Evolutionary conservation across 768 basidiomycete genomes (phyloP).

Genomic region (Paxillus rubicundulus): DNA sequence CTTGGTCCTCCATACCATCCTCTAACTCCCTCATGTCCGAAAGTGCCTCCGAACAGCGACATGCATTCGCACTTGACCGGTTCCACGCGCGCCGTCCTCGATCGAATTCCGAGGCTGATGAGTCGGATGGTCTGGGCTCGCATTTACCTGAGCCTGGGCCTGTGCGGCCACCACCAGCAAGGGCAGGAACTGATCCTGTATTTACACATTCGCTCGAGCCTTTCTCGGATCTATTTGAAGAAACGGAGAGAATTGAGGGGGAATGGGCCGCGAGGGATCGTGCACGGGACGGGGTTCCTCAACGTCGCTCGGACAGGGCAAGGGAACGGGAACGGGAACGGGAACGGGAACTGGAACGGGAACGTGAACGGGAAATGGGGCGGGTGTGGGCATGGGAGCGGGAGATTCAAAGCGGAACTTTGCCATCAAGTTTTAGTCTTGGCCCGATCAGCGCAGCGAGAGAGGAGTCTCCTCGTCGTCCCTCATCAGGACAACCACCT

Average conservation of each 20-base stretch:
- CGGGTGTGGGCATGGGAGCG: constrained; percentile 16
- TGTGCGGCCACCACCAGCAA: not conserved
- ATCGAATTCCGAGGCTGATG: constrained; percentile 24
- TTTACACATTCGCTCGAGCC: constrained; percentile 16
- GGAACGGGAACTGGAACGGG: constrained; percentile 15
- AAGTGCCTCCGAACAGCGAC: constrained; percentile 42
- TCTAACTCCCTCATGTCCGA: constrained; percentile 44
- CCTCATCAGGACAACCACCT: not conserved
- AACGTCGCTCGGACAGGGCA: constrained; percentile 7
- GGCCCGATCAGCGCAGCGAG: constrained; percentile 16
- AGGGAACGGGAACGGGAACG: constrained; percentile 13
- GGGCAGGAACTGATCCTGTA: not conserved
- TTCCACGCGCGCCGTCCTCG: constrained; percentile 23
- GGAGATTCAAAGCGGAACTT: constrained; percentile 17
- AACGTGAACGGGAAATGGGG: constrained; percentile 15
- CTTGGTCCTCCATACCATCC: constrained; percentile 31
- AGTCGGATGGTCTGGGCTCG: constrained; percentile 13
- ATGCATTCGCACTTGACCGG: constrained; percentile 37
- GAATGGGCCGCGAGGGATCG: constrained; percentile 14
- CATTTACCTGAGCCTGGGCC: constrained; percentile 6
- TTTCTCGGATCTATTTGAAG: constrained; percentile 22
- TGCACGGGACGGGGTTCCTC: constrained; percentile 19
- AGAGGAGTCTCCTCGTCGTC: constrained; percentile 13
- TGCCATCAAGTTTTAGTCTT: constrained; percentile 12
- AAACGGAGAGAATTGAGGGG: constrained; percentile 7